Conservation (phyloP, 495 filamentous ascomycete genomes). For the Alectoria sarmentosa region DNA sequence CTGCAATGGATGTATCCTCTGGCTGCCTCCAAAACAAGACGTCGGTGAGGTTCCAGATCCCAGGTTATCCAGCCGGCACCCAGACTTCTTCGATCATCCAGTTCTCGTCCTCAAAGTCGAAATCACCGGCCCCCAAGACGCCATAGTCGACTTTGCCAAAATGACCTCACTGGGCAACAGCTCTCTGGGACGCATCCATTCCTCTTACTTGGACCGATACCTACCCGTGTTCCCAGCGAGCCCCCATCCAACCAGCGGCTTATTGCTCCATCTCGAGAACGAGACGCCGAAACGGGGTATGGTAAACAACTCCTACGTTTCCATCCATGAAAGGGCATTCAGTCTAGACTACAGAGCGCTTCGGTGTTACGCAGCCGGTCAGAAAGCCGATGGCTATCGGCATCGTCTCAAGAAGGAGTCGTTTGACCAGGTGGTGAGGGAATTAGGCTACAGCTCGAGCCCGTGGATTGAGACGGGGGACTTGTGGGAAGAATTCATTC, state of each 20-base stretch:
- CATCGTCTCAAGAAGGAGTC: background rate
- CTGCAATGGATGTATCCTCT: conserved; percentile 11
- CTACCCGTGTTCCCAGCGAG: background rate
- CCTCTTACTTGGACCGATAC: background rate
- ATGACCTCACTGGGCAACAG: background rate
- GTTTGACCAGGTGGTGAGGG: background rate
- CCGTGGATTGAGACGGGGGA: background rate
- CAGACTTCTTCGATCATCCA: conserved; percentile 4
- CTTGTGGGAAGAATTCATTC: conserved; percentile 6
- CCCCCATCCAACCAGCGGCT: background rate
- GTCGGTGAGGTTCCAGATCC: background rate
- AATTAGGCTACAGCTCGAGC: background rate
- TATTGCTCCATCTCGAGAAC: conserved; percentile 1
- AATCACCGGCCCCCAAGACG: background rate
- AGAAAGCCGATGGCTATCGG: conserved; percentile 11
- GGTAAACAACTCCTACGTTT: background rate
- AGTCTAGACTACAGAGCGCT: conserved; percentile 3
- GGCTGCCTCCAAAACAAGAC: conserved; percentile 7
- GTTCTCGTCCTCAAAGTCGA: conserved; percentile 1
- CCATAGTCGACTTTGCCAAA: background rate
- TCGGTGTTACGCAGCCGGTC: conserved; percentile 5
- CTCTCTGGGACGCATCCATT: background rate
- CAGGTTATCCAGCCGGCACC: background rate
- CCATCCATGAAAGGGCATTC: background rate
- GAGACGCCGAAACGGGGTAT: background rate